phyloP scores from a whole-genome alignment of 257 asterid genomes.

The Nicotiana tabacum region DNA sequence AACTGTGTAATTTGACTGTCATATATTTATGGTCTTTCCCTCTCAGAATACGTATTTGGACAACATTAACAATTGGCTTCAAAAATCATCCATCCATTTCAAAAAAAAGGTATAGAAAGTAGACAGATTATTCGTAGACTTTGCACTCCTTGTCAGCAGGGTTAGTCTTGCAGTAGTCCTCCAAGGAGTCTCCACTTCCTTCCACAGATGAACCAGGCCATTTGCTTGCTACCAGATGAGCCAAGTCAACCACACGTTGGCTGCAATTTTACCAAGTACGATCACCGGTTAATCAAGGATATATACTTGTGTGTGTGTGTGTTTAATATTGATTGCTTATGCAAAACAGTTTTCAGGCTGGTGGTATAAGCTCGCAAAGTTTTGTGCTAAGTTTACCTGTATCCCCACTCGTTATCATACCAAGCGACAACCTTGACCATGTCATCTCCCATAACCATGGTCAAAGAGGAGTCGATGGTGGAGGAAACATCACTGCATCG shows the following conservation, averaged over 20 bases:
- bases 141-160: conserved; percentile 88
- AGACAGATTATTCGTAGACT: conserved; percentile 42
- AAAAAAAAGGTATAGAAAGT: neutral
- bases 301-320: neutral
- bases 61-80: neutral
- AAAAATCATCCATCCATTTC: conserved; percentile 4
- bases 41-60: neutral
- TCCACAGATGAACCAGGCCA: conserved; percentile 58
- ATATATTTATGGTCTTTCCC: neutral
- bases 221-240: conserved; percentile 74
- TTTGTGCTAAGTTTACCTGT: conserved; percentile 40
- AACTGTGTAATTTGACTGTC: neutral
- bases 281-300: neutral
- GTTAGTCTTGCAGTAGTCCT: conserved; percentile 67
- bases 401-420: conserved; percentile 98
- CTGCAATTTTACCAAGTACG: conserved; percentile 29
- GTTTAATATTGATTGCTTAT: too few species aligned
- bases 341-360: neutral
- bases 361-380: neutral
- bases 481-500: conserved; percentile 71
- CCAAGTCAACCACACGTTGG: conserved; percentile 93
- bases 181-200: conserved; percentile 82
- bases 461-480: conserved; percentile 78
- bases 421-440: conserved; percentile 97
- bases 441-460: conserved; percentile 98